Evolutionary conservation across 768 basidiomycete genomes (phyloP).

Genomic region (Leccinum rimulosum): DNA sequence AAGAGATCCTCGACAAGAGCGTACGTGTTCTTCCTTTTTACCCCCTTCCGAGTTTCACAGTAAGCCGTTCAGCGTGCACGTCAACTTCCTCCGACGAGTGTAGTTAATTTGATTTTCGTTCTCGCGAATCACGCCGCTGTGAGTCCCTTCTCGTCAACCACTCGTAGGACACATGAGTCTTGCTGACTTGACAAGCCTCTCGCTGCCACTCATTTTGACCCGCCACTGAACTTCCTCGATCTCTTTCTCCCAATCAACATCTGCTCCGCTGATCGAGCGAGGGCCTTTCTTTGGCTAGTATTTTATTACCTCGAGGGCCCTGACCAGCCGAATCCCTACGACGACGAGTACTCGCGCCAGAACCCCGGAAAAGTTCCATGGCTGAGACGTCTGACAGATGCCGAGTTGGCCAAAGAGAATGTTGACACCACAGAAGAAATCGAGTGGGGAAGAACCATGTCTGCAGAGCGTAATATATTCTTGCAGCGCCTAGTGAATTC

Average conservation of each 20-base stretch:
- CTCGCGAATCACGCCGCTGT: constrained; percentile 77
- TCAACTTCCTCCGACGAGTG: constrained; percentile 74
- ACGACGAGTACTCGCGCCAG: constrained; percentile 57
- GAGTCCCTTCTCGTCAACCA: constrained; percentile 27
- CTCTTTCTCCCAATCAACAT: constrained; percentile 78
- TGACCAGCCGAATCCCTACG: constrained; percentile 67
- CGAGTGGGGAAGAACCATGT: constrained; percentile 77
- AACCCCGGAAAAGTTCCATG: constrained; percentile 64
- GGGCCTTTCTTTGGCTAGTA: constrained; percentile 80
- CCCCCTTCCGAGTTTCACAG: constrained; percentile 5
- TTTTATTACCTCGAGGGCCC: constrained; percentile 78
- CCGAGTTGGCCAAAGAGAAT: constrained; percentile 65
- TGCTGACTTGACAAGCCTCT: constrained; percentile 44
- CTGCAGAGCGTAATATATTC: constrained; percentile 65
- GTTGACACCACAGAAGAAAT: constrained; percentile 76
- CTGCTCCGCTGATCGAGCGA: constrained; percentile 69
- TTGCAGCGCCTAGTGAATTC: constrained; percentile 65
- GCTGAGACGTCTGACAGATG: constrained; percentile 51
- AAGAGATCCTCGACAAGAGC: constrained; percentile 65
- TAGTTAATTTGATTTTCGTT: constrained; percentile 84
- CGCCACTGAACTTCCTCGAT: constrained; percentile 73
- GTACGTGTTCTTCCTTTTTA: constrained; percentile 41
- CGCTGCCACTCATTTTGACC: constrained; percentile 69
- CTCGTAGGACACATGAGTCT: constrained; percentile 5
- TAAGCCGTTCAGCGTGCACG: constrained; percentile 45